A percentile compares a stretch with the other conserved stretches of the same genome.
Evolutionary conservation across 2,329 filamentous ascomycete species (phyloP).

Genomic region (Paracamarosporium sp.): DNA sequence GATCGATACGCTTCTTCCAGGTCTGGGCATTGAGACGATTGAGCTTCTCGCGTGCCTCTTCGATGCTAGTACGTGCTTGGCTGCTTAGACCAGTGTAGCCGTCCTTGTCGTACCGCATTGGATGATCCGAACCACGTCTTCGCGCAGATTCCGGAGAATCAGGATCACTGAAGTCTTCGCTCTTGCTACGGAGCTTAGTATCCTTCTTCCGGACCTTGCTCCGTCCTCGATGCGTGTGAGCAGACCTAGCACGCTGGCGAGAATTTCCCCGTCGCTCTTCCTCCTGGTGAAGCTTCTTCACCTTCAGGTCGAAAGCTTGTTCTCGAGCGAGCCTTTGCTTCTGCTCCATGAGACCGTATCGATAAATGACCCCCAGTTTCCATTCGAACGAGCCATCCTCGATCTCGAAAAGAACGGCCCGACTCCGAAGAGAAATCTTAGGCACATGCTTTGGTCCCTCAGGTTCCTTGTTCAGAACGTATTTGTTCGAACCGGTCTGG

Average conservation of each 20-base stretch:
- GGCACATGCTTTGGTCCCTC: constrained; percentile 87
- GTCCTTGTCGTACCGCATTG: constrained; percentile 79
- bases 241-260: constrained; percentile 60
- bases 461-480: constrained; percentile 83
- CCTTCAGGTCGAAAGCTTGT: constrained; percentile 86
- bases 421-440: constrained; percentile 81
- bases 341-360: constrained; percentile 86
- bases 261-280: constrained; percentile 58
- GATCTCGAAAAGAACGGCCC: constrained; percentile 85
- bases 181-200: constrained; percentile 48
- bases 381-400: constrained; percentile 98
- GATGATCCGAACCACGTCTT: constrained; percentile 48
- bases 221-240: constrained; percentile 52
- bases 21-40: constrained; percentile 84
- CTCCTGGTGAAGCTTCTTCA: constrained; percentile 78
- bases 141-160: constrained; percentile 27
- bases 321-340: constrained; percentile 87
- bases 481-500: constrained; percentile 84
- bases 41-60: constrained; percentile 77
- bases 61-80: constrained; percentile 73
- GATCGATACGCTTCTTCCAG: constrained; percentile 91
- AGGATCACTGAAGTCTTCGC: constrained; percentile 34
- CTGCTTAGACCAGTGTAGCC: constrained; percentile 75
- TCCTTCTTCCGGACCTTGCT: constrained; percentile 44
- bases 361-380: constrained; percentile 94